phyloP scores from a whole-genome alignment of 2,329 filamentous ascomycete genomes.

The Ophiostoma ulmi region DNA sequence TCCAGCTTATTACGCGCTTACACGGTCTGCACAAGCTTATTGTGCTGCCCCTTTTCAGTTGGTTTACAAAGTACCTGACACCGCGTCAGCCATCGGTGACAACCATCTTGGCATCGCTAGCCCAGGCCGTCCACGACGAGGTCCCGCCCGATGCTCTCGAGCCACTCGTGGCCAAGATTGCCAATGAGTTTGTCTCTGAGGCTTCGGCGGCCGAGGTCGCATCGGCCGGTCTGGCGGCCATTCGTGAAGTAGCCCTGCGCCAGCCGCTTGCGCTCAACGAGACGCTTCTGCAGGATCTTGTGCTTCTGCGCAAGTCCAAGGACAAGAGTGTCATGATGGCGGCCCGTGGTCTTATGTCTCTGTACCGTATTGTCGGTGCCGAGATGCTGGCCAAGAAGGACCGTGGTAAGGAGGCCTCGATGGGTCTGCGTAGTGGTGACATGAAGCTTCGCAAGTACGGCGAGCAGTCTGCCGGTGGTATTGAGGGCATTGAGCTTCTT shows the following conservation, averaged over 20 bases:
- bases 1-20: conserved; percentile 85
- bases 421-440: conserved; percentile 69
- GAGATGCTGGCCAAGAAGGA: conserved; percentile 86
- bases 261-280: conserved; percentile 97
- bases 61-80: conserved; percentile 89
- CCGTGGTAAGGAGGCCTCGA: conserved; percentile 83
- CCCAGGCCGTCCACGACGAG: conserved; percentile 83
- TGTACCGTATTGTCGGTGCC: conserved; percentile 87
- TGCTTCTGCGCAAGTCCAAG: conserved; percentile 94
- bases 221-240: conserved; percentile 82
- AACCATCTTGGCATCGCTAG: conserved; percentile 84
- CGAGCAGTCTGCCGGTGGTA: conserved; percentile 71
- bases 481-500: conserved; percentile 86
- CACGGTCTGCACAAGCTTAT: conserved; percentile 91
- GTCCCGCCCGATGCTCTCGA: conserved; percentile 91
- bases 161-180: conserved; percentile 88
- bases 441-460: conserved; percentile 74
- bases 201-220: conserved; percentile 86
- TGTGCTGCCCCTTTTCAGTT: conserved; percentile 86
- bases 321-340: conserved; percentile 99
- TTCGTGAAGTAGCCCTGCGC: conserved; percentile 85
- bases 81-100: conserved; percentile 82
- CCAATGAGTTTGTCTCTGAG: conserved; percentile 97
- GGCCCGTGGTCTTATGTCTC: conserved; percentile 79
- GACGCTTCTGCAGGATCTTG: conserved; percentile 88